Conservation (phyloP, 768 basidiomycete species). For the Tricholoma furcatifolium region DNA sequence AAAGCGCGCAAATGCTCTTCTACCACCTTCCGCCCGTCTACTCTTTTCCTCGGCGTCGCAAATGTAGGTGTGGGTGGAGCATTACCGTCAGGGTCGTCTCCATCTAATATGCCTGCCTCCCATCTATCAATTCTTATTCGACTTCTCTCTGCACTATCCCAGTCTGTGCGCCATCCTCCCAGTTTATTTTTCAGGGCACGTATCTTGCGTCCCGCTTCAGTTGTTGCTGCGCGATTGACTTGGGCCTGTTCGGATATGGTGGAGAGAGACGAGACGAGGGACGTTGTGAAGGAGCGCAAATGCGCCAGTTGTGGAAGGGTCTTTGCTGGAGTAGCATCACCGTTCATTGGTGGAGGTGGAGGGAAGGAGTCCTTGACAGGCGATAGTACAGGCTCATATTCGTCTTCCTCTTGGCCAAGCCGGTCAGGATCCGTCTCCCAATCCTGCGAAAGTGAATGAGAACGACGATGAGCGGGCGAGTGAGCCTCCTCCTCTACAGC, state of each 20-base stretch:
- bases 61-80: conserved; percentile 29
- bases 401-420: conserved; percentile 49
- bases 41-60: conserved; percentile 34
- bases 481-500: conserved; percentile 39
- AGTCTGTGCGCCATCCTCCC: conserved; percentile 76
- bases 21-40: conserved; percentile 74
- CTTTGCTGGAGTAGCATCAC: conserved; percentile 55
- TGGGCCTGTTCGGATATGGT: conserved; percentile 86
- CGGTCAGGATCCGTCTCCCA: conserved; percentile 63
- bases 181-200: conserved; percentile 83
- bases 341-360: conserved; percentile 43
- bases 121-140: conserved; percentile 73
- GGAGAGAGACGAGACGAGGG: conserved; percentile 71
- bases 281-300: conserved; percentile 71
- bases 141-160: conserved; percentile 84
- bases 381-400: conserved; percentile 43
- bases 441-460: conserved; percentile 39
- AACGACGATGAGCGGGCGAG: conserved; percentile 21
- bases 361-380: conserved; percentile 61
- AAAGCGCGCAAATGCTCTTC: conserved; percentile 78
- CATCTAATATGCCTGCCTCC: conserved; percentile 63
- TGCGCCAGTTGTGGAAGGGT: conserved; percentile 67
- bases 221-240: conserved; percentile 80
- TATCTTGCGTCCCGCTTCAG: conserved; percentile 84
- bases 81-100: conserved; percentile 27